These are phyloP conservation scores for Coemansia sp. DNA, from an alignment of 192 early-diverging fungal species.

Conservation along the genomic window DNA sequence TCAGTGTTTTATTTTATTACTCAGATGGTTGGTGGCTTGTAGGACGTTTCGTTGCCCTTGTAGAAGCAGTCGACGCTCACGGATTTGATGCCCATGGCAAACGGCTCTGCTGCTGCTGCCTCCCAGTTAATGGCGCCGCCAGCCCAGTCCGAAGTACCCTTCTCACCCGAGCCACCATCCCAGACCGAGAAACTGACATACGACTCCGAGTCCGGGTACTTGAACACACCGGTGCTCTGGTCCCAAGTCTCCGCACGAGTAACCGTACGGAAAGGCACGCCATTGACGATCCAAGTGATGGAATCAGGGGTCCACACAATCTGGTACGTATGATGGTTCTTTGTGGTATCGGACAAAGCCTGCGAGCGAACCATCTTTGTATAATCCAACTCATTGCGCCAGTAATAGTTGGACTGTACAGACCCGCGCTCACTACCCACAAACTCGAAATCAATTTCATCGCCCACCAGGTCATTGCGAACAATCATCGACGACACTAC, in stretches of 20 bases:
- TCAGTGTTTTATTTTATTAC: no score
- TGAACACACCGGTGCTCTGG: constrained; percentile 24
- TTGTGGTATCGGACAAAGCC: constrained; percentile 37
- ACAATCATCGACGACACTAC: constrained; percentile 67
- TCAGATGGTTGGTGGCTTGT: constrained; percentile 31
- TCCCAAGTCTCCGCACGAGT: constrained; percentile 55
- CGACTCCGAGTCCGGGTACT: constrained; percentile 58
- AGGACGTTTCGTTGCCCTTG: constrained; percentile 59
- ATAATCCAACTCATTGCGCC: constrained; percentile 59
- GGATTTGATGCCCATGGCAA: constrained; percentile 57
- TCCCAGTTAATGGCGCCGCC: constrained; percentile 67
- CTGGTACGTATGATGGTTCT: constrained; percentile 57
- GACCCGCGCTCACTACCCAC: constrained; percentile 57
- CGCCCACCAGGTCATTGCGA: constrained; percentile 57
- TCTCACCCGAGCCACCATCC: constrained; percentile 62
- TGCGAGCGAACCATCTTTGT: constrained; percentile 54
- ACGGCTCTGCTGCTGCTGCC: constrained; percentile 20
- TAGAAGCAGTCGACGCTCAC: constrained; percentile 57
- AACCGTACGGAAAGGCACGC: constrained; percentile 54
- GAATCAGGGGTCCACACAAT: constrained; percentile 64
- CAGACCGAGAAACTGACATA: constrained; percentile 65
- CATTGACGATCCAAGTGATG: constrained; percentile 59
- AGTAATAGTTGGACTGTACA: constrained; percentile 69
- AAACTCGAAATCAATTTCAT: constrained; percentile 73
- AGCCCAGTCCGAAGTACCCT: constrained; percentile 64